Conservation (phyloP, 129 eudicot genomes). For the Centaurea solstitialis region DNA sequence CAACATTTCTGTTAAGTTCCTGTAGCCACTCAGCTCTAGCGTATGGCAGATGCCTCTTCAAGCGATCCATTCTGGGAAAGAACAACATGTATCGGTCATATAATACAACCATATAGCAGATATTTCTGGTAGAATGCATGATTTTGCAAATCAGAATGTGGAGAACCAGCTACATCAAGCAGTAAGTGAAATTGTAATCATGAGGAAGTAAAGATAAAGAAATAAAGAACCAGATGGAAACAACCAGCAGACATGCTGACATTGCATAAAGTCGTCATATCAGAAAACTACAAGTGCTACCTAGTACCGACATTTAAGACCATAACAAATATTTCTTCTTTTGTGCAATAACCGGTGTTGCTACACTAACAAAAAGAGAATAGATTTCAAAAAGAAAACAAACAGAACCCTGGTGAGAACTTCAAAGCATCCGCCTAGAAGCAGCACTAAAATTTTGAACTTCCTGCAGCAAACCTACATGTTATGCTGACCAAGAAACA, state of each 20-base stretch:
- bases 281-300: neutral
- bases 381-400: too few species aligned
- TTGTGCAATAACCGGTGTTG: neutral
- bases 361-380: neutral
- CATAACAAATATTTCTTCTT: neutral
- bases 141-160: neutral
- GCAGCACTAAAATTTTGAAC: too few species aligned
- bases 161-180: neutral
- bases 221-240: neutral
- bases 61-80: slow-evolving; percentile 43
- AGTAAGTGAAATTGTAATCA: neutral
- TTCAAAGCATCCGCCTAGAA: neutral
- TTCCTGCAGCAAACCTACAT: neutral
- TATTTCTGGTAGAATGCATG: neutral
- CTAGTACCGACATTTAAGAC: neutral
- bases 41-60: slow-evolving; percentile 63
- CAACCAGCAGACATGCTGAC: neutral
- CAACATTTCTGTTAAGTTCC: slow-evolving; percentile 49
- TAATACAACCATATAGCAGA: neutral
- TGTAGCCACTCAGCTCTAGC: slow-evolving; percentile 59
- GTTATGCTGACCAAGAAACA: neutral
- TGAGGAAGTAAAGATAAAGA: neutral
- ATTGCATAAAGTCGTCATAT: neutral
- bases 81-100: neutral
- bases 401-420: neutral